Base-by-base conservation (phyloP, 805 yeast genomes). In the Peterozyma xylosa region DNA sequence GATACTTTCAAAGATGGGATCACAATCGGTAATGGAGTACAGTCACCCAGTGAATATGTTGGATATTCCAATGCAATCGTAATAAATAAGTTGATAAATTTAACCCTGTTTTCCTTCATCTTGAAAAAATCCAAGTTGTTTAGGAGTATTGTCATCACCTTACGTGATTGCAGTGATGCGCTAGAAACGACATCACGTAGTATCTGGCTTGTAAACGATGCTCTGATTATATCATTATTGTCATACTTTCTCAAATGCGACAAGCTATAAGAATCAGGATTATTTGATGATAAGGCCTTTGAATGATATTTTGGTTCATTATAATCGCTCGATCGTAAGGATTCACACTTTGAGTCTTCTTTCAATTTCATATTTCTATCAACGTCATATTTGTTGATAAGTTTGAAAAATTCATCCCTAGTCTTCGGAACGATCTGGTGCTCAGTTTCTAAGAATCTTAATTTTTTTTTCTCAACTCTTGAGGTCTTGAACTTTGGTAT, bases 101-200 rank as follows among this genome's bases (percentile, higher is more conserved):
- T 33, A 6, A 11, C 37, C 13, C n/a, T 33, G 13, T 15, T 10
- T 11, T 34, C 35, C 7, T 18, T n/a, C 9, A 34, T n/a, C 9
- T 27, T 16, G 42, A 42, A 42, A 21, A 43, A 35, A 3, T n/a
- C 30, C 6, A 37, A 17, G 21, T 43, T 17, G 16, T 7, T 10
- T 10, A 43, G 21, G 34, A 43, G 14, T 9, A 43, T 30, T 11
- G 36, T 39, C 37, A 43, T 30, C 30, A 43, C 16, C 29, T 43
- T 39, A 14, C 39, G 36, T 9, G 37, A 17, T 17, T 30, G 35
- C 9, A 42, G 46, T 39, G 46, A 43, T 14, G 35, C 35, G 14
- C 36, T 39, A 5, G 33, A 11, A 5, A 43, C 17, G 27, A 39
- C 37, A 13, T 32, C 30, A 21, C 36, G 30, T 16, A 43, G 15